phyloP scores from a whole-genome alignment of 129 eudicot species.

The Gnaphalium uliginosum region DNA sequence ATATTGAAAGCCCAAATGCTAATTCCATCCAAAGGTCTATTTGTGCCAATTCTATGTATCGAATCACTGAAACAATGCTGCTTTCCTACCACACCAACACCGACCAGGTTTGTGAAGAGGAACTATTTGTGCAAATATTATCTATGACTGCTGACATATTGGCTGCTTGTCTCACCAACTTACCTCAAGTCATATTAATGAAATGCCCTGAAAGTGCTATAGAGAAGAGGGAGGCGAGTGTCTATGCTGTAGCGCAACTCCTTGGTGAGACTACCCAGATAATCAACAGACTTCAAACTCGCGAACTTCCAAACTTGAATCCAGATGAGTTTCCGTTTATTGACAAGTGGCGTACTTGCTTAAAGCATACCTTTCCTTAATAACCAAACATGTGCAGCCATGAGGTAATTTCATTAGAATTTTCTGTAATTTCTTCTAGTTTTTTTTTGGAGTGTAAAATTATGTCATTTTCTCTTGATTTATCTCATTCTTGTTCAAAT shows the following conservation, averaged over 20 bases:
- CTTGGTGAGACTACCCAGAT: constrained; percentile 40
- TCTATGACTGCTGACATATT: constrained; percentile 37
- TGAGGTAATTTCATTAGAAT: no score
- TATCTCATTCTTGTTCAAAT: no score
- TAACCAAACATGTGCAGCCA: no score
- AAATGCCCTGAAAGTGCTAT: constrained; percentile 37
- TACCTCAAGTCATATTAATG: constrained; percentile 32
- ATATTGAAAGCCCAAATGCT: background rate
- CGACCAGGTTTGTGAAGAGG: constrained; percentile 3
- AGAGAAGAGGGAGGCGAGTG: constrained; percentile 35
- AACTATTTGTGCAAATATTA: constrained; percentile 24
- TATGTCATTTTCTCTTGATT: no score
- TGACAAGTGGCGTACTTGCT: no score
- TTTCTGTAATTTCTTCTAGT: no score
- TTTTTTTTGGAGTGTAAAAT: no score
- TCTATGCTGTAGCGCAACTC: constrained; percentile 37
- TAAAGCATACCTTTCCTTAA: no score
- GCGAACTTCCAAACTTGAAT: no score
- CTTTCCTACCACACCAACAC: background rate
- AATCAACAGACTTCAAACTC: background rate
- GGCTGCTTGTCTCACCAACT: constrained; percentile 42
- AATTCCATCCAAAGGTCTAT: constrained; percentile 25
- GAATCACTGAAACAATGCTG: constrained; percentile 27
- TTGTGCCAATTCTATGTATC: constrained; percentile 49
- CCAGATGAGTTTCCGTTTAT: no score